Base-by-base conservation (phyloP, 495 filamentous ascomycete species). In the Aspergillus ostianus region DNA sequence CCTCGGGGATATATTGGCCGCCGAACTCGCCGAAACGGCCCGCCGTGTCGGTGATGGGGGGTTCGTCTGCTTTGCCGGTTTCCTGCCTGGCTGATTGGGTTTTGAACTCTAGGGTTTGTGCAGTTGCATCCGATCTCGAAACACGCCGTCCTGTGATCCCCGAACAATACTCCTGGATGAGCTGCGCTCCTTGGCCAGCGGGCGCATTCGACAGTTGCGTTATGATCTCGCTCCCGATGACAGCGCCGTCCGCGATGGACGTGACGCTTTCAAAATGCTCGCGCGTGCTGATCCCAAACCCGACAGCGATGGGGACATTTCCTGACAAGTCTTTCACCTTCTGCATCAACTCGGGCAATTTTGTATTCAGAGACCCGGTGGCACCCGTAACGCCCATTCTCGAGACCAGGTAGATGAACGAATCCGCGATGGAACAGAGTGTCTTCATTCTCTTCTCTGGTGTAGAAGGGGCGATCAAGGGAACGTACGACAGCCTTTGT, bases 351-450 rank as follows among this genome's bases (percentile, higher is more conserved):
- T 85, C 84, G 10, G 90, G 87, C 12, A 96, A 81, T 44, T 84
- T 83, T 44, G 80, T 73, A 65, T 86, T 91, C 59, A 95, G 76
- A 23, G 82, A 84, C 27, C 89, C 90, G 0, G 83, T 83, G 18
- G 89, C 90, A 49, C 91, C 91, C 3, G 91, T 96, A 30, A 93
- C 90, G 32, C 91, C 91, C 88, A 93, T 92, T 55, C 91, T 81
- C 4, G 91, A 93, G 36, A 94, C 91, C 51, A 95, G 90, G 69
- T 96, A 96, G 73, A 94, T 91, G 79, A 94, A 95, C 15, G 90
- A 92, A 71, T 93, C 91, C 60, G 91, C 91, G 44, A 95, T 91
- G 67, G 85, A 84, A 80, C 91, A 95, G 29, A 95, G 84, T 4
- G 91, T 72, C 72, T 89, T 89, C 89, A 94, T 90, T 55, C 91